Conservation (phyloP, 768 basidiomycete genomes). For the Suillus cothurnatus region DNA sequence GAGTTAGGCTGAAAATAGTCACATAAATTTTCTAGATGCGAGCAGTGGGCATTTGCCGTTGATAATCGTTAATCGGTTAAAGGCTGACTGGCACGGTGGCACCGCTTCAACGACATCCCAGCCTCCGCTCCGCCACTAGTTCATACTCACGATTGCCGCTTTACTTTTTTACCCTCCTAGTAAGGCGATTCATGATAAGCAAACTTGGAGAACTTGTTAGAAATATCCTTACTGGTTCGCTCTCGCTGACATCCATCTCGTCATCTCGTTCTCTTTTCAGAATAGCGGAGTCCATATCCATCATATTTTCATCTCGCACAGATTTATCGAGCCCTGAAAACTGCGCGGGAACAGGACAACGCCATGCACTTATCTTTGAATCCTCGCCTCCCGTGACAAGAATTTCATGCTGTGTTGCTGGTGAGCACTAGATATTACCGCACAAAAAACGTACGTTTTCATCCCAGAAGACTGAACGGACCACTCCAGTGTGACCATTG, state of each 20-base stretch:
- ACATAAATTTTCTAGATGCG: not conserved
- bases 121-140: not conserved
- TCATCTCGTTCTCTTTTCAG: constrained; percentile 30
- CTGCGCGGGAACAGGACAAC: constrained; percentile 15
- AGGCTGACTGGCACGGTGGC: not conserved
- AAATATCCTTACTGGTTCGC: constrained; percentile 20
- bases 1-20: not conserved
- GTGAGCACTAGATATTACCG: constrained; percentile 5
- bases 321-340: not conserved
- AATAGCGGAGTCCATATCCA: constrained; percentile 14
- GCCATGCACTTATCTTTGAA: constrained; percentile 47
- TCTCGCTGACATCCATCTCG: constrained; percentile 15
- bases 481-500: constrained; percentile 55
- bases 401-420: constrained; percentile 35
- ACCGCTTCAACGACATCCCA: too few relatives aligned
- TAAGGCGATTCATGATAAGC: not conserved
- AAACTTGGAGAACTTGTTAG: not conserved
- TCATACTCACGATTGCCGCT: constrained; percentile 6
- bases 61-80: not conserved
- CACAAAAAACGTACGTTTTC: constrained; percentile 41
- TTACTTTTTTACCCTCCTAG: constrained; percentile 27
- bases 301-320: constrained; percentile 13
- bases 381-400: constrained; percentile 57
- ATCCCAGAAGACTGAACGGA: constrained; percentile 60
- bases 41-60: not conserved